Base-by-base conservation (phyloP, 164 flowering plant genomes). In the Annona squamosa region DNA sequence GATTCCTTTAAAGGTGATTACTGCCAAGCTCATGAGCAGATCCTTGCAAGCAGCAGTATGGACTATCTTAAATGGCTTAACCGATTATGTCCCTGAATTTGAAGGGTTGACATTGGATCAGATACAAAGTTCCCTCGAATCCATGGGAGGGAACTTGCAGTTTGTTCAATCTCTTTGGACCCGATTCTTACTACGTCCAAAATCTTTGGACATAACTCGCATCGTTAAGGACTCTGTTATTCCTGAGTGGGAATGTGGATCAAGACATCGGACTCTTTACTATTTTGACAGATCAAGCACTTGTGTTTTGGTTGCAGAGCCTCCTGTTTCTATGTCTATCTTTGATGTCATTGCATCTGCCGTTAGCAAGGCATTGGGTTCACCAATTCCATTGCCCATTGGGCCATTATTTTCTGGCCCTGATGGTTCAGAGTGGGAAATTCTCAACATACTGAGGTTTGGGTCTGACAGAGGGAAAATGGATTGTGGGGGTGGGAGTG, bases 1-100 rank as follows among this genome's bases (percentile, higher is more conserved):
- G 43, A 85, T 95, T 75, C 69, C 84, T 68, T 68, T 90, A 37
- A 82, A 75, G 47, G 46, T 74, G 16, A 78, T 95, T 73, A 85
- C 74, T 80, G 78, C 81, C 71, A 95, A 84, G 79, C 81, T 95
- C 70, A 72, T 74, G 46, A 91, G 89, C 82, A 73, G 72, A 79
- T 86, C 94, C 67, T 80, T 95, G 75, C 98, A 92, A 70, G 79
- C 65, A 77, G 92, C 96, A 46, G 85, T 92, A 37, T 87, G 88
- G 88, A 79, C 78, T 73, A 75, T 92, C 73, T 63, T 84, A 19
- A 80, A 80, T 63, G 78, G 87, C 73, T 19, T 84, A 70, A 69
- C 79, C 7, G 77, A 78, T 74, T 73, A 75, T 52, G 46, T 73
- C 4, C 78, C 85, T 70, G 71, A 80, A 48, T 78, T 73, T 63